Conservation (phyloP, 2,329 filamentous ascomycete genomes). For the Aspergillus phoenicis region DNA sequence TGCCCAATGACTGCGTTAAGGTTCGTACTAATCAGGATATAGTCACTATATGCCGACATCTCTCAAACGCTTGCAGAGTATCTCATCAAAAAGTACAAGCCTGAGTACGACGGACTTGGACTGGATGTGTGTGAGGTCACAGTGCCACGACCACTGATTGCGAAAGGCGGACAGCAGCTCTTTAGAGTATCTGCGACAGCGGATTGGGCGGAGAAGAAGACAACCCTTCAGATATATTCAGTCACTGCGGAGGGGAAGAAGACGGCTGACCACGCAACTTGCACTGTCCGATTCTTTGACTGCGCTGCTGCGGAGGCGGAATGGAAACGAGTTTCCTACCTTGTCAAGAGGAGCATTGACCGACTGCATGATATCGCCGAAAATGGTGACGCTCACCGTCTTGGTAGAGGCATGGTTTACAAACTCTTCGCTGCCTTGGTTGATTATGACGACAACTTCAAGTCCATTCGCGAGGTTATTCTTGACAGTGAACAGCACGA, state of each 20-base stretch:
- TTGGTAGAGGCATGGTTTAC: slow-evolving; percentile 76
- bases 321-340: slow-evolving; percentile 44
- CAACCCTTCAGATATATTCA: slow-evolving; percentile 38
- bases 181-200: slow-evolving; percentile 41
- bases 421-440: slow-evolving; percentile 67
- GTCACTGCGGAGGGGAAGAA: slow-evolving; percentile 42
- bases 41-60: slow-evolving; percentile 43
- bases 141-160: slow-evolving; percentile 60
- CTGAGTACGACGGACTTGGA: slow-evolving; percentile 33
- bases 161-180: slow-evolving; percentile 41
- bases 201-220: slow-evolving; percentile 38
- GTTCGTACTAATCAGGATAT: slow-evolving; percentile 3
- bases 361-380: slow-evolving; percentile 62
- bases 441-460: slow-evolving; percentile 59
- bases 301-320: slow-evolving; percentile 28
- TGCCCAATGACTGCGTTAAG: background rate
- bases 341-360: slow-evolving; percentile 66
- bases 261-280: slow-evolving; percentile 40
- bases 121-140: slow-evolving; percentile 40
- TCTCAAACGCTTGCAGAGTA: slow-evolving; percentile 40
- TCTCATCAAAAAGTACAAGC: slow-evolving; percentile 38
- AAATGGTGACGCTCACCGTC: slow-evolving; percentile 69
- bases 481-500: slow-evolving; percentile 60
- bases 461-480: slow-evolving; percentile 62
- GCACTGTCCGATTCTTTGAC: slow-evolving; percentile 38